phyloP scores from a whole-genome alignment of 2,329 filamentous ascomycete genomes.

The Herpomyces periplanetae region DNA sequence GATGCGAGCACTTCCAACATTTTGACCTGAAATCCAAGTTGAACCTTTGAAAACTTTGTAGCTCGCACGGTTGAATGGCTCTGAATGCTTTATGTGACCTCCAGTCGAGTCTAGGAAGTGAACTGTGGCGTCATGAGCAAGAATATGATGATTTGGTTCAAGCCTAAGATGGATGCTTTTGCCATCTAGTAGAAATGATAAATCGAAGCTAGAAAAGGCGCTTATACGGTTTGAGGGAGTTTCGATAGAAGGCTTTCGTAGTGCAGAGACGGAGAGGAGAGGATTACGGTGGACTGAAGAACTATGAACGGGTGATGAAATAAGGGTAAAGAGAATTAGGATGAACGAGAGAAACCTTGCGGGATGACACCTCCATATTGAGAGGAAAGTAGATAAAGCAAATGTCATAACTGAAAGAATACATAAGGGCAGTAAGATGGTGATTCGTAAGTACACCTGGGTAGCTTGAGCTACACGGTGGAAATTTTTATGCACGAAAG shows the following conservation, averaged over 20 bases:
- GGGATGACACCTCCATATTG: too few relatives aligned
- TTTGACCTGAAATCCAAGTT: constrained; percentile 23
- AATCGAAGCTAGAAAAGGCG: constrained; percentile 41
- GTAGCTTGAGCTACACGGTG: too few relatives aligned
- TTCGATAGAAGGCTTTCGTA: constrained; percentile 36
- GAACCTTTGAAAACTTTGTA: constrained; percentile 56
- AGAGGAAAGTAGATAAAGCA: too few relatives aligned
- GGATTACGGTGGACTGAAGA: too few relatives aligned
- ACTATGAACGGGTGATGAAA: too few relatives aligned
- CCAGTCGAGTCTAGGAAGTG: constrained; percentile 28
- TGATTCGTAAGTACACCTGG: too few relatives aligned
- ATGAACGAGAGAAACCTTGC: too few relatives aligned
- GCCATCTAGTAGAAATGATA: constrained; percentile 30
- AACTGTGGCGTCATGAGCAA: constrained; percentile 33
- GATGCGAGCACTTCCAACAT: constrained; percentile 55
- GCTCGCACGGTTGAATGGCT: constrained; percentile 25
- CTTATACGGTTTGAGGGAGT: constrained; percentile 41
- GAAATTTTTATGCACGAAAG: too few relatives aligned
- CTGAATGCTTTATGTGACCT: constrained; percentile 22
- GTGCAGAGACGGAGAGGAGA: too few relatives aligned
- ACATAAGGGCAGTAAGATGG: too few relatives aligned
- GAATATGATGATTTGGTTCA: constrained; percentile 62
- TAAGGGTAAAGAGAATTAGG: too few relatives aligned
- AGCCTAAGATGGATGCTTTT: constrained; percentile 38
- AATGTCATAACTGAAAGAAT: too few relatives aligned